phyloP scores from a whole-genome alignment of 108 stramenopile genomes.

The Skeletonema grethae region DNA sequence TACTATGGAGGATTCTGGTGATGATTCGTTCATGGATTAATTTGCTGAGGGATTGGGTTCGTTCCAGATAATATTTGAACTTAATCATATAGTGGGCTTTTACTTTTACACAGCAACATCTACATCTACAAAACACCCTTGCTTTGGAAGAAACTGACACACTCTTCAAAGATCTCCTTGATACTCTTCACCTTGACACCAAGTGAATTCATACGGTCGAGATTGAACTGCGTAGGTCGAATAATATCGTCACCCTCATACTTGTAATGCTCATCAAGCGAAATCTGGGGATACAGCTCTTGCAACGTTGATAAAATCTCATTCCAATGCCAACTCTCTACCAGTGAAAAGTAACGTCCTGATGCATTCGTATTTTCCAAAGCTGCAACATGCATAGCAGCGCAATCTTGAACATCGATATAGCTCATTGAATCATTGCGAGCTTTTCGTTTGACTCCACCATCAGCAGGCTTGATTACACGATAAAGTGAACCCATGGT shows the following conservation, averaged over 20 bases:
- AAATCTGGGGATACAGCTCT: slow-evolving; percentile 28
- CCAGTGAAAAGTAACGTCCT: slow-evolving; percentile 45
- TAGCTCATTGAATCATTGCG: slow-evolving; percentile 50
- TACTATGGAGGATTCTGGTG: slow-evolving; percentile 22
- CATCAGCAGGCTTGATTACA: background rate
- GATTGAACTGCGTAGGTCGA: slow-evolving; percentile 41
- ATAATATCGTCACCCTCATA: slow-evolving; percentile 39
- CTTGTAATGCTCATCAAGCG: background rate
- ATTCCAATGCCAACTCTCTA: slow-evolving; percentile 50
- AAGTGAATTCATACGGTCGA: slow-evolving; percentile 33
- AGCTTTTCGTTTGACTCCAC: slow-evolving; percentile 6
- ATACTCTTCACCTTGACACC: slow-evolving; percentile 26
- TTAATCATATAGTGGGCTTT: background rate
- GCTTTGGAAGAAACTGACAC: slow-evolving; percentile 31
- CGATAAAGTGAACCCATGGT: slow-evolving; percentile 33
- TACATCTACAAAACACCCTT: slow-evolving; percentile 18
- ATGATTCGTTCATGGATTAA: background rate
- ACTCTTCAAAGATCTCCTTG: slow-evolving; percentile 27
- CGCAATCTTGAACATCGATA: slow-evolving; percentile 41
- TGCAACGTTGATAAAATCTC: slow-evolving; percentile 34
- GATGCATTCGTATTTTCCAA: slow-evolving; percentile 23
- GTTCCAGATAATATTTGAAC: background rate
- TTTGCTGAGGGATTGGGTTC: too few relatives aligned
- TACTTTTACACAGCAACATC: too few relatives aligned
- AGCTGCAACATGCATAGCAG: slow-evolving; percentile 40